phyloP scores from a whole-genome alignment of 2,329 filamentous ascomycete genomes.

The Alternaria solani region DNA sequence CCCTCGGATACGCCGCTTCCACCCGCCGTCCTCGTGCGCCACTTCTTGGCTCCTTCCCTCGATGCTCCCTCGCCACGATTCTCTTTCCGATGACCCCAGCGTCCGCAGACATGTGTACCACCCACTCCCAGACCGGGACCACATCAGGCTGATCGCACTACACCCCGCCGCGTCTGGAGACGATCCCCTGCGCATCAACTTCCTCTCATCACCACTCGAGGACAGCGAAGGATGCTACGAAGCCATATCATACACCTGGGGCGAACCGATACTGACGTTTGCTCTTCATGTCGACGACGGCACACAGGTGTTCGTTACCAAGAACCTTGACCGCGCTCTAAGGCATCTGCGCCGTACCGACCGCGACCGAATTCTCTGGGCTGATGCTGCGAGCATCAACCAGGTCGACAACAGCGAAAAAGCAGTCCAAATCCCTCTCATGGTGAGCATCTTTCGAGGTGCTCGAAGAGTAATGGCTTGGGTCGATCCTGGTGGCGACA shows the following conservation, averaged over 20 bases:
- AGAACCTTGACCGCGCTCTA: constrained; percentile 21
- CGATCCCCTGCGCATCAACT: neutral
- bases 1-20: neutral
- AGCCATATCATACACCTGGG: constrained; percentile 25
- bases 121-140: neutral
- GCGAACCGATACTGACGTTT: neutral
- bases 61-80: neutral
- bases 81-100: neutral
- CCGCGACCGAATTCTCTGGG: constrained; percentile 16
- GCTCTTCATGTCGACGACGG: neutral
- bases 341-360: neutral
- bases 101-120: neutral
- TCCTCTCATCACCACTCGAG: neutral
- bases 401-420: constrained; percentile 22
- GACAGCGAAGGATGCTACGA: constrained; percentile 3
- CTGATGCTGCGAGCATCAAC: constrained; percentile 28
- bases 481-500: neutral
- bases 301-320: neutral
- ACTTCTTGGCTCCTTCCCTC: neutral
- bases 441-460: neutral
- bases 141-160: neutral
- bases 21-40: neutral
- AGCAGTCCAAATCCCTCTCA: constrained; percentile 22
- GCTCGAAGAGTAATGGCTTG: neutral
- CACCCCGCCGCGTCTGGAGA: neutral